Evolutionary conservation across 805 yeast genomes (phyloP), one percentile per base, ranked within the genome.

Genomic region (Deakozyma indianensis): DNA sequence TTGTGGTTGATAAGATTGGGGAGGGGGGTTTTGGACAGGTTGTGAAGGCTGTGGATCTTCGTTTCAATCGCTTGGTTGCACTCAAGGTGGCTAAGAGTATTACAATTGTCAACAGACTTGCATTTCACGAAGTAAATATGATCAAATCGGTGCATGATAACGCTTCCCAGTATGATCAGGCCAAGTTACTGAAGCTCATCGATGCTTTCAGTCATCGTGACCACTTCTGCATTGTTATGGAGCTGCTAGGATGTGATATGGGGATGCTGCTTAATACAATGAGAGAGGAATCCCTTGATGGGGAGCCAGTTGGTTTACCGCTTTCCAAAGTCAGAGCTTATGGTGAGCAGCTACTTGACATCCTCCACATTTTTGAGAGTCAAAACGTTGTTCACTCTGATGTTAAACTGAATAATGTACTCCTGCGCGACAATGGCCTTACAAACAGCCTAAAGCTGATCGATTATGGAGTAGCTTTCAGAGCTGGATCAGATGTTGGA

Each of bases 11-110:
- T 9, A 5, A 14, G 18, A 11, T 32, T 5, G 38, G 38, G 11
- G 38, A 32, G 16, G 38, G 38, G 9, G 38, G 38, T 5, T 32
- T 32, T n/a, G 38, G 38, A 32, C 38, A 32, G 38, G 38, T 32
- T 11, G 18, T n/a, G 5, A 32, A n/a, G 16, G 38, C 38, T 5
- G 18, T 32, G 9, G 38, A 32, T 20, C 18, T 32, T 11, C 38
- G 38, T n/a, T 11, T 5, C 18, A 32, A n/a, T n/a, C 38, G 38
- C 18, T 7, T 32, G 7, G 38, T 32, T 7, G 38, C 38, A 5
- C 9, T 32, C 38, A 32, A 32, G 18, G 38, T 32, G 11, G 38
- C 38, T 7, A 32, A 32, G 16, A 9, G 5, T 9, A 32, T 32
- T 32, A 14, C 38, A 14, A 32, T 32, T 32, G 38, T 32, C 38